A percentile compares a stretch with the other conserved stretches of the same genome.
Conservation (phyloP, 345 rosid genomes). For the Eutrema yunnanense region DNA sequence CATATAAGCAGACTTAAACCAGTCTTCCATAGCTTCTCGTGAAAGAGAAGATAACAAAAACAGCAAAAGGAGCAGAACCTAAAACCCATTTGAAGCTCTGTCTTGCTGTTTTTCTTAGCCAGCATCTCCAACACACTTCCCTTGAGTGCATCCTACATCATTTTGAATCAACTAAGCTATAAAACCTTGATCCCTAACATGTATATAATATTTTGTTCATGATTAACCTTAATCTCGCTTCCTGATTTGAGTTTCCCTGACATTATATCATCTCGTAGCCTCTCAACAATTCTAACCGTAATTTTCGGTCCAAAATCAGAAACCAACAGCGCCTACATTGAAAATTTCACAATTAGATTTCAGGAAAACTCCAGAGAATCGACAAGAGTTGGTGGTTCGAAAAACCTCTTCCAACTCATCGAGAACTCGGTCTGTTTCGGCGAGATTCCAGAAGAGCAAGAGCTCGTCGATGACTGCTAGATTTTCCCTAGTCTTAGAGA, state of each 20-base stretch:
- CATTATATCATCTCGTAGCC: constrained; percentile 68
- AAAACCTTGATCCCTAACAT: neutral
- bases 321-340: constrained; percentile 63
- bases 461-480: constrained; percentile 92
- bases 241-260: constrained; percentile 87
- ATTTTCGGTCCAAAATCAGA: constrained; percentile 96
- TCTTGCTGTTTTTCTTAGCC: constrained; percentile 57
- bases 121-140: constrained; percentile 67
- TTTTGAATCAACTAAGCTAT: neutral
- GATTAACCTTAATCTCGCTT: constrained; percentile 74
- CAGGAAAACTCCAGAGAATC: neutral
- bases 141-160: constrained; percentile 75
- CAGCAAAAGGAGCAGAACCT: constrained; percentile 36
- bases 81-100: constrained; percentile 84
- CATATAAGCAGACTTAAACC: neutral
- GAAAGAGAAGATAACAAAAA: too few relatives aligned
- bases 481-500: constrained; percentile 88
- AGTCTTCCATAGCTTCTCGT: too few relatives aligned
- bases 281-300: constrained; percentile 83
- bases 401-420: constrained; percentile 92
- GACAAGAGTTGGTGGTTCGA: neutral
- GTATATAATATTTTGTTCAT: neutral
- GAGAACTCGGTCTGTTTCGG: constrained; percentile 86
- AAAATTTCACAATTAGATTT: neutral
- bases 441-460: constrained; percentile 88